Base-by-base conservation (phyloP, 441 rosid species). In the Flueggea neowawraea region DNA sequence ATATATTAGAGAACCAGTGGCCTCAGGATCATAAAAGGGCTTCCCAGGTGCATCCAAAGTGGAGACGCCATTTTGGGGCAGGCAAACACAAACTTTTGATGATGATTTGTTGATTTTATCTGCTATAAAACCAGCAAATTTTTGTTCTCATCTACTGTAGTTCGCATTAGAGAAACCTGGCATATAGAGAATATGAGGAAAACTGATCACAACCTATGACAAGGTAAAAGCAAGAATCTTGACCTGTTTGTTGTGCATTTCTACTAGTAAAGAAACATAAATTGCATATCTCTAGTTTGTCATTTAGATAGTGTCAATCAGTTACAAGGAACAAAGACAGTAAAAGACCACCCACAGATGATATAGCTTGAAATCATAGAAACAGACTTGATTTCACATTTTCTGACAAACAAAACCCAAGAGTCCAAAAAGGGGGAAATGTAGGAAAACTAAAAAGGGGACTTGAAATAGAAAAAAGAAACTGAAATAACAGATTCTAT, bases 21-120 rank as follows among this genome's bases (percentile, higher is more conserved):
- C 94, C 75, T 83, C 85, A 41, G 94, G 87, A 75, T 94, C 99
- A 81, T 73, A 81, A 75, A 94, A 94, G 58, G 97, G 88, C 71
- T 69, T 80, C 58, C 82, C 89, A 15, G 80, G 86, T 57, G 89
- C 85, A 83, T 90, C 99, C 76, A 94, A 73, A 60, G 90, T 91
- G 56, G 99, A 89, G 58, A 94, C 61, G 59, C 96, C 99, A 63
- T 78, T 81, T 75, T 82, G 78, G 17, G 99, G 95, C 58, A 94
- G 77, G 81, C 96, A 89, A 67, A 87, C 78, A 65, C 62, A 31
- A 39, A 94, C 60, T 73, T 80, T 87, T 57, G 94, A 82, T 45
- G 87, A 71, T 57, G 87, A 87, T 56, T 81, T 84, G 73, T 90
- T 91, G 54, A 94, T 63, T 73, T 94, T 90, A 65, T 83, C 78